Evolutionary conservation across 306 rosid species (phyloP).

Genomic region (Rubus parviflorus): DNA sequence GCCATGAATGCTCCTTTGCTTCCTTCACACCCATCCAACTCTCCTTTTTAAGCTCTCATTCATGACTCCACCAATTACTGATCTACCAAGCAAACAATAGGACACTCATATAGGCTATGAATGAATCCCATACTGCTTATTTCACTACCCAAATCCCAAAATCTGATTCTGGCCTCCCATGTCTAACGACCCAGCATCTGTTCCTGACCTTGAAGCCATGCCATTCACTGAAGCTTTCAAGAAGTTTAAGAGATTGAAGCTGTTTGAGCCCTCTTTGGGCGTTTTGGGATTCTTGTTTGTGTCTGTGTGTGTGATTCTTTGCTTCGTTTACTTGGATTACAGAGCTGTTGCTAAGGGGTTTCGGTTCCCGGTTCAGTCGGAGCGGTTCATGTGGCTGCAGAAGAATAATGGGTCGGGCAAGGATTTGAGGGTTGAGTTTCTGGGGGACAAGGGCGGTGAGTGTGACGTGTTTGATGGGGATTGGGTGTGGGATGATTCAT

Average conservation of each 20-base stretch:
- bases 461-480: slow-evolving; percentile 82
- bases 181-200: slow-evolving; percentile 41
- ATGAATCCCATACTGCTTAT: not conserved
- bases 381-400: slow-evolving; percentile 55
- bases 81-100: slow-evolving; percentile 50
- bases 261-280: slow-evolving; percentile 63
- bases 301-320: slow-evolving; percentile 42
- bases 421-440: slow-evolving; percentile 54
- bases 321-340: slow-evolving; percentile 60
- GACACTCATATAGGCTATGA: slow-evolving; percentile 2
- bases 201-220: slow-evolving; percentile 47
- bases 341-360: slow-evolving; percentile 42
- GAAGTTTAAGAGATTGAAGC: slow-evolving; percentile 51
- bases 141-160: slow-evolving; percentile 19
- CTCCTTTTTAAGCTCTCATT: slow-evolving; percentile 14
- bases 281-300: slow-evolving; percentile 65
- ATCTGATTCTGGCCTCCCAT: slow-evolving; percentile 28
- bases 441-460: slow-evolving; percentile 38
- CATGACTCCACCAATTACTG: slow-evolving; percentile 38
- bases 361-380: slow-evolving; percentile 43
- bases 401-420: slow-evolving; percentile 33
- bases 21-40: slow-evolving; percentile 56
- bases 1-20: slow-evolving; percentile 77
- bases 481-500: slow-evolving; percentile 90
- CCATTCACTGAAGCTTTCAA: slow-evolving; percentile 42